These are phyloP conservation scores for Sporothrix phasma DNA, from an alignment of 2,329 filamentous ascomycete genomes.

Conservation along the genomic window DNA sequence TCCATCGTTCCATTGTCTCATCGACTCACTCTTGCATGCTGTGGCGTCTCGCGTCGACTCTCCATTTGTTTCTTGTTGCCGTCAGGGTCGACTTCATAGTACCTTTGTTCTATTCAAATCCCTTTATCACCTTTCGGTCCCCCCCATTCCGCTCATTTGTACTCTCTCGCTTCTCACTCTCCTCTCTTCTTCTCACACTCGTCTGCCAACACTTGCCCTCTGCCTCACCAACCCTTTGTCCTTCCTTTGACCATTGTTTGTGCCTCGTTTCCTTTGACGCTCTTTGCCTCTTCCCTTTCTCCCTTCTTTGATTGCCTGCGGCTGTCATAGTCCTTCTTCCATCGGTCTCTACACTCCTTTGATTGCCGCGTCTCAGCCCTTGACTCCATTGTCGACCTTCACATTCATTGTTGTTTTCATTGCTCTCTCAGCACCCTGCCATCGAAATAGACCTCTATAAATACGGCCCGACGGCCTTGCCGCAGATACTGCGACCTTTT, in stretches of 20 bases:
- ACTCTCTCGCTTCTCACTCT: background rate
- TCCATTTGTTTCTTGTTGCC: background rate
- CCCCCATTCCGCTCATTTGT: background rate
- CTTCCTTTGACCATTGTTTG: conserved; percentile 9
- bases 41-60: background rate
- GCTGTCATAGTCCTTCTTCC: background rate
- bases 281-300: background rate
- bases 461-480: background rate
- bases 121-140: conserved; percentile 11
- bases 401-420: background rate
- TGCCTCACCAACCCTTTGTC: background rate
- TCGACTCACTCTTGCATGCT: background rate
- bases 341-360: background rate
- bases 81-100: background rate
- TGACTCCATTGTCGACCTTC: background rate
- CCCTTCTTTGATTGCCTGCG: background rate
- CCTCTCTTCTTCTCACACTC: background rate
- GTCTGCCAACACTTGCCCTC: background rate
- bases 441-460: background rate
- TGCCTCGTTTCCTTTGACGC: background rate
- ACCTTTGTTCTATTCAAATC: conserved; percentile 1
- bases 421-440: background rate
- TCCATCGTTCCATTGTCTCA: background rate
- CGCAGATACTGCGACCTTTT: background rate
- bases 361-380: background rate